These are phyloP conservation scores for Penicillium sp. DNA, from an alignment of 2,329 filamentous ascomycete genomes.

Conservation along the genomic window DNA sequence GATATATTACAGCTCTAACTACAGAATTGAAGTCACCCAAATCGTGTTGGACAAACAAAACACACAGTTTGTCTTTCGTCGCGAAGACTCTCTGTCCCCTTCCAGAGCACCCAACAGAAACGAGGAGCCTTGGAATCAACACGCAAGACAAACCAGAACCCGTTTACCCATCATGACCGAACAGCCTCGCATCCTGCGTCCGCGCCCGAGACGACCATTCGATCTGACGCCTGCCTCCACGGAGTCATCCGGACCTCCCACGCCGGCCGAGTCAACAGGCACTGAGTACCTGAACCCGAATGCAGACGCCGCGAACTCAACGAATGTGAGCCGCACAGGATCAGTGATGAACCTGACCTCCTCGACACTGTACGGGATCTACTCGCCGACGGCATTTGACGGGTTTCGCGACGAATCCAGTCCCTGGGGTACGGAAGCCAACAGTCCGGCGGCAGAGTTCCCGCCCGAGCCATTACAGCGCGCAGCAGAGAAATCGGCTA, in stretches of 20 bases:
- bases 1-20: not conserved
- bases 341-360: slow-evolving; percentile 80
- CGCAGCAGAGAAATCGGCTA: slow-evolving; percentile 32
- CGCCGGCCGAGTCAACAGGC: slow-evolving; percentile 32
- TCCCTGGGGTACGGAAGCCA: slow-evolving; percentile 69
- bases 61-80: not conserved
- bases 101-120: not conserved
- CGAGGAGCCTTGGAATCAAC: not conserved
- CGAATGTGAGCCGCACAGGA: slow-evolving; percentile 56
- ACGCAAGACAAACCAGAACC: not conserved
- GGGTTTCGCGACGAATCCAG: slow-evolving; percentile 53
- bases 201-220: slow-evolving; percentile 64
- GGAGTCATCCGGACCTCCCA: slow-evolving; percentile 36
- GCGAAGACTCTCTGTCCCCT: slow-evolving; percentile 4
- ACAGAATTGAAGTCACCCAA: not conserved
- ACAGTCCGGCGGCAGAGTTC: slow-evolving; percentile 52
- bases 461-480: slow-evolving; percentile 22
- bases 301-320: slow-evolving; percentile 24
- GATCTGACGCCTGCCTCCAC: slow-evolving; percentile 46
- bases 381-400: slow-evolving; percentile 57
- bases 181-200: slow-evolving; percentile 53
- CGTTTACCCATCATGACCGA: slow-evolving; percentile 25
- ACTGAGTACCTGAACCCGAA: slow-evolving; percentile 30
- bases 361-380: slow-evolving; percentile 86
- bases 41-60: not conserved